Percentiles rank a stretch among this genome's conserved stretches.
These are phyloP conservation scores for Isochrysis galbana DNA, from an alignment of 78 protist species.

Conservation along the genomic window DNA sequence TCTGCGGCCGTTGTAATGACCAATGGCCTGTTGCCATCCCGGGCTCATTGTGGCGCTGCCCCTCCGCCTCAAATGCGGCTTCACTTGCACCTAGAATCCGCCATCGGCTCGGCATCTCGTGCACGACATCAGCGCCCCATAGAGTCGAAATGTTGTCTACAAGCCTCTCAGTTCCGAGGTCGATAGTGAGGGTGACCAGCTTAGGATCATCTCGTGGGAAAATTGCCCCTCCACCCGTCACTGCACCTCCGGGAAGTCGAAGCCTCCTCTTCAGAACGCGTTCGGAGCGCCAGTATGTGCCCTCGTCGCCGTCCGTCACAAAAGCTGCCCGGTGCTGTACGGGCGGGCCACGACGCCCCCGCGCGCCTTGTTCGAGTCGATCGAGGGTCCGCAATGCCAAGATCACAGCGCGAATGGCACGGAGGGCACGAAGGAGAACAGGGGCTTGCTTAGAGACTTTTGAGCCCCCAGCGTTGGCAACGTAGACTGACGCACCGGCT, in stretches of 20 bases:
- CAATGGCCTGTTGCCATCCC: background rate
- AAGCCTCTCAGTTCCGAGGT: background rate
- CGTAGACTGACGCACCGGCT: background rate
- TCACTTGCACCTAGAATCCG: background rate
- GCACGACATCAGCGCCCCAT: background rate
- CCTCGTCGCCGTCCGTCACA: background rate
- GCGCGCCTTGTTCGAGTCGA: background rate
- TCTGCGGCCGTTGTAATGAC: background rate
- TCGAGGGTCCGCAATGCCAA: background rate
- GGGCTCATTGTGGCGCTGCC: background rate
- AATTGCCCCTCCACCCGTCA: too few species aligned
- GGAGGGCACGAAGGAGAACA: background rate
- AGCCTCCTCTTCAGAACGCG: background rate
- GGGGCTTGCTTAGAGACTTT: background rate
- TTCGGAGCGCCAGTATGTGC: background rate
- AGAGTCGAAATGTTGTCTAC: background rate
- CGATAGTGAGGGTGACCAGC: background rate
- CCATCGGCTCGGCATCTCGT: background rate
- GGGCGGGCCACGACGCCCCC: background rate
- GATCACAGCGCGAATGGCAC: background rate
- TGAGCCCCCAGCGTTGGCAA: background rate
- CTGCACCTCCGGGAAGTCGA: too few species aligned
- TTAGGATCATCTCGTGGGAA: background rate
- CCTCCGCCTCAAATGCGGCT: background rate
- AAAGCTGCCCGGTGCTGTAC: background rate